These are phyloP conservation scores for Fusarium sp. DNA, from an alignment of 2,329 filamentous ascomycete genomes.

Conservation along the genomic window DNA sequence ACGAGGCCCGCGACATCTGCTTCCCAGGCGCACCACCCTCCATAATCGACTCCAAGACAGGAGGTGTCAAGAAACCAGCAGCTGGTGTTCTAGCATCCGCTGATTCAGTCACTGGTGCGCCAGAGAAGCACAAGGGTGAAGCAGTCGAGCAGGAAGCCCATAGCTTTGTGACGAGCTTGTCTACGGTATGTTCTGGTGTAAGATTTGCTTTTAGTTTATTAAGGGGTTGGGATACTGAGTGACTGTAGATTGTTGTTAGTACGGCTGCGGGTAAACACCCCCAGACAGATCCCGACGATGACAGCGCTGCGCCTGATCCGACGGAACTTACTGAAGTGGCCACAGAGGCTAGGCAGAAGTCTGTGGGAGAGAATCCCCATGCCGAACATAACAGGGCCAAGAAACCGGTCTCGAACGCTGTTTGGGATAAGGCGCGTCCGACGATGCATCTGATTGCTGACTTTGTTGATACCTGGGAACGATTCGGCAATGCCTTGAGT, in stretches of 20 bases:
- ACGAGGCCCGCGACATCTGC: slow-evolving; percentile 66
- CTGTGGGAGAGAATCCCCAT: slow-evolving; percentile 55
- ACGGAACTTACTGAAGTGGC: slow-evolving; percentile 49
- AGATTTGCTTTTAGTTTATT: slow-evolving; percentile 1
- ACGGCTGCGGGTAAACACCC: slow-evolving; percentile 81
- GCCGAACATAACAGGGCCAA: slow-evolving; percentile 74
- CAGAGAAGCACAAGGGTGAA: slow-evolving; percentile 84
- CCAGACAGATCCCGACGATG: slow-evolving; percentile 65
- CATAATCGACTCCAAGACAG: slow-evolving; percentile 73
- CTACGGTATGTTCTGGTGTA: slow-evolving; percentile 48
- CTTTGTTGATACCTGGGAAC: slow-evolving; percentile 59
- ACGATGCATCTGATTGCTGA: slow-evolving; percentile 68
- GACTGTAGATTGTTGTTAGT: slow-evolving; percentile 67
- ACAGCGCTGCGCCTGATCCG: slow-evolving; percentile 62
- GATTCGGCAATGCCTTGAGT: slow-evolving; percentile 64
- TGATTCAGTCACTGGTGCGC: slow-evolving; percentile 80
- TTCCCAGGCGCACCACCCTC: slow-evolving; percentile 83
- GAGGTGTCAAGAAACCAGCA: slow-evolving; percentile 79
- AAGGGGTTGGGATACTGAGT: background rate
- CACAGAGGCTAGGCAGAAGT: slow-evolving; percentile 52
- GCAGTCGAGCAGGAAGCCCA: slow-evolving; percentile 84
- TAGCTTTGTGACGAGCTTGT: slow-evolving; percentile 78
- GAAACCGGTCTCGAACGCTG: slow-evolving; percentile 76
- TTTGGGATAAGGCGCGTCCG: slow-evolving; percentile 79
- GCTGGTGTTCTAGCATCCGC: slow-evolving; percentile 78